Base-by-base conservation (phyloP, 306 rosid species). In the Sesbania bispinosa region DNA sequence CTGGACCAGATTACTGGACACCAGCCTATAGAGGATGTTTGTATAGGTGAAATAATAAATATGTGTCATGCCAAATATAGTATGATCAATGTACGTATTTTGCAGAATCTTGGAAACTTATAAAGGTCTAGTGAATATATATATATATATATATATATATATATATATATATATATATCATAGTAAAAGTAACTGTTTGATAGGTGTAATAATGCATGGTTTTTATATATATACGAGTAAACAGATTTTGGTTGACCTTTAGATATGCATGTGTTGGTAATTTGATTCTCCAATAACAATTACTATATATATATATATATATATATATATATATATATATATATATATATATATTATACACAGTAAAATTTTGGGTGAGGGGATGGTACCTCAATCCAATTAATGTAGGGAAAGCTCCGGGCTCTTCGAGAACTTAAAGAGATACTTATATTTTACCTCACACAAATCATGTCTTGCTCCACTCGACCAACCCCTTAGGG, bases 1-100 rank as follows among this genome's bases (percentile, higher is more conserved):
- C 76, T 8, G 96, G 88, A 43, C 90, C 98, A n/a, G 96, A 94
- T 62, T 89, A 88, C 69, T 94, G 96, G 98, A 86, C 98, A 9
- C 97, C 97, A 35, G 74, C 92, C 1, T 94, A 88, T 23, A 80
- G 97, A 87, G 97, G 98, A 7, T 86, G 97, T 85, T 85, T 87
- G 71, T 94, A 87, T 74, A 80, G 97, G 79, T 90, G 73, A 82
- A 73, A 45, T n/a, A 19, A 24, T 3, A 9, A 43, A 26, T 20
- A 58, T 57, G 48, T 66, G 32, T 10, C 55, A 55, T 46, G 70
- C 13, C 41, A 29, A 39, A 52, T 24, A 30, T 51, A 61, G 57
- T 50, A 45, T 57, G 70, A n/a, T 60, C 47, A 21, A n/a, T 53
- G 20, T 62, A 32, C 1, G 67, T 58, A 51, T 4, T 10, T 26